A percentile compares a stretch with the other conserved stretches of the same genome.
Conservation (phyloP, 2,329 filamentous ascomycete species). For the Diaporthe humulicola region DNA sequence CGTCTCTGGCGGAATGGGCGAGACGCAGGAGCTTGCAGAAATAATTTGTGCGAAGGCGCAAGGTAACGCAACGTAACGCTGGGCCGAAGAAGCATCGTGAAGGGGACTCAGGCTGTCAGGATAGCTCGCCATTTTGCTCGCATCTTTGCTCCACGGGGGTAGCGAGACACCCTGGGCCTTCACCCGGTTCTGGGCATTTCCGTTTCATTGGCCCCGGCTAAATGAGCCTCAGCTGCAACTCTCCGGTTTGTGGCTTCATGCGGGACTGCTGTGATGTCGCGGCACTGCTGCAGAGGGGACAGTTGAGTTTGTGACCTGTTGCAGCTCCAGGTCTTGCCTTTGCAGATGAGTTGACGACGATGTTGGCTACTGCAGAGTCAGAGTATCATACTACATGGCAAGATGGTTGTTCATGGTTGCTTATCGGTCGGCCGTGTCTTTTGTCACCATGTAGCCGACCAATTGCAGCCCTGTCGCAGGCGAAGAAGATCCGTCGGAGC, state of each 20-base stretch:
- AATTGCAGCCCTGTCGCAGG: slow-evolving; percentile 34
- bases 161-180: slow-evolving; percentile 32
- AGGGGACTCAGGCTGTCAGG: not conserved
- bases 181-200: slow-evolving; percentile 23
- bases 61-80: slow-evolving; percentile 6
- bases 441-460: not conserved
- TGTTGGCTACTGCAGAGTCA: not conserved
- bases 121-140: slow-evolving; percentile 33
- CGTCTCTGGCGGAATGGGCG: not conserved
- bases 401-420: slow-evolving; percentile 5
- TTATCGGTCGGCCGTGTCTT: too few relatives aligned
- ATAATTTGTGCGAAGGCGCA: slow-evolving; percentile 2
- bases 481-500: slow-evolving; percentile 36
- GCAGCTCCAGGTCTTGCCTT: not conserved
- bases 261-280: not conserved
- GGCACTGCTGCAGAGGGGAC: not conserved
- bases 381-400: not conserved
- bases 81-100: slow-evolving; percentile 18
- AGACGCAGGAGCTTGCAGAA: not conserved
- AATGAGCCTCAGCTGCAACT: slow-evolving; percentile 19
- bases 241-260: not conserved
- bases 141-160: slow-evolving; percentile 32
- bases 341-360: not conserved
- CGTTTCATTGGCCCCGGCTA: slow-evolving; percentile 36
- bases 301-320: not conserved